These are phyloP conservation scores for Apostasia shenzhenica DNA, from an alignment of 106 monocot species.

Conservation along the genomic window DNA sequence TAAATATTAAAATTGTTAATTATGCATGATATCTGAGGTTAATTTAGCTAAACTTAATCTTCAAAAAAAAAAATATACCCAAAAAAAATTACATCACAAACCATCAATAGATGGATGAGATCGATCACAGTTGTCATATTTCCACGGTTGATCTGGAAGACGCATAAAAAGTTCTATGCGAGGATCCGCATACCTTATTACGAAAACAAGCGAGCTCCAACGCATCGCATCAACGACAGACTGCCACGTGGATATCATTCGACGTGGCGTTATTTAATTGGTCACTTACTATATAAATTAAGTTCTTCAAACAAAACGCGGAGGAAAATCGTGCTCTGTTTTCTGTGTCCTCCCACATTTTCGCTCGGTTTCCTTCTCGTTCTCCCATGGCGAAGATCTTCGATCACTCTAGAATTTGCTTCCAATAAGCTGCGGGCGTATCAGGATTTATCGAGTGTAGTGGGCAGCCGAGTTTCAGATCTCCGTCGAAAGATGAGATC, in stretches of 20 bases:
- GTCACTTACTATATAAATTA: not conserved
- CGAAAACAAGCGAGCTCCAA: not conserved
- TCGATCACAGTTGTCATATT: too few relatives aligned
- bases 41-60: too few relatives aligned
- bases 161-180: not conserved
- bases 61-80: too few relatives aligned
- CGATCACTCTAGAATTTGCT: not conserved
- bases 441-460: not conserved
- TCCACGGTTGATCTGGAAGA: not conserved
- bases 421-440: too few relatives aligned
- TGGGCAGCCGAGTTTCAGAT: not conserved
- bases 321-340: too few relatives aligned
- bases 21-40: too few relatives aligned
- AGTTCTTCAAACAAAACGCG: not conserved
- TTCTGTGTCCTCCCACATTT: too few relatives aligned
- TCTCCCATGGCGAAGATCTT: too few relatives aligned
- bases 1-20: too few relatives aligned
- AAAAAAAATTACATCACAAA: too few relatives aligned
- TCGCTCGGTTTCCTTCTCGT: too few relatives aligned
- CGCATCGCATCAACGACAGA: not conserved
- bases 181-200: not conserved
- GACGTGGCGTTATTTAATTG: not conserved
- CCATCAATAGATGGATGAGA: too few relatives aligned
- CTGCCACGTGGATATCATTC: not conserved
- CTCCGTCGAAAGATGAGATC: constrained; percentile 4